phyloP scores from a whole-genome alignment of 306 rosid species.

The Vigna trinervia region DNA sequence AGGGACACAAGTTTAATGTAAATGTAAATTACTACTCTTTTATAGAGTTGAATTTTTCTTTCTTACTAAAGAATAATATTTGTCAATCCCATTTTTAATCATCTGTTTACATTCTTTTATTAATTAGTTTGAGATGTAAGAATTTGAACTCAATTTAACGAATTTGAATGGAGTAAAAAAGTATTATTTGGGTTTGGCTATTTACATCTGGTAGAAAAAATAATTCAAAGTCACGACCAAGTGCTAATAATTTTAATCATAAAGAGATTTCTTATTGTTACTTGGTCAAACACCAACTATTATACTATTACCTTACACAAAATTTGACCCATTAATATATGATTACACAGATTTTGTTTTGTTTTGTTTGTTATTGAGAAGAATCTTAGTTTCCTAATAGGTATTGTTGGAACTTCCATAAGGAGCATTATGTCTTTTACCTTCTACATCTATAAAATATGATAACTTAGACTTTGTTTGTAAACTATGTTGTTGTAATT shows the following conservation, averaged over 20 bases:
- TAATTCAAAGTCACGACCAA: no score
- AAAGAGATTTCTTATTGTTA: background rate
- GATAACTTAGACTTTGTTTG: background rate
- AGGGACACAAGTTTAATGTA: no score
- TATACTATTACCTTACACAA: background rate
- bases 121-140: background rate
- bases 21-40: no score
- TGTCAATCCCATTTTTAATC: background rate
- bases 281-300: background rate
- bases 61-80: no score
- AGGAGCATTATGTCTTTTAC: background rate
- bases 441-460: background rate
- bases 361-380: slow-evolving; percentile 6
- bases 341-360: background rate
- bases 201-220: background rate
- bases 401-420: background rate
- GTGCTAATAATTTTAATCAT: background rate
- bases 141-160: background rate
- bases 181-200: background rate
- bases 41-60: no score
- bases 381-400: background rate
- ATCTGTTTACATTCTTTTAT: background rate
- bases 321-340: background rate
- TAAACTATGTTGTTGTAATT: background rate
- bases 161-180: background rate